Percentiles rank a stretch among this genome's conserved stretches.
phyloP scores from a whole-genome alignment of 306 rosid species.

The Cicer pinnatifidum region DNA sequence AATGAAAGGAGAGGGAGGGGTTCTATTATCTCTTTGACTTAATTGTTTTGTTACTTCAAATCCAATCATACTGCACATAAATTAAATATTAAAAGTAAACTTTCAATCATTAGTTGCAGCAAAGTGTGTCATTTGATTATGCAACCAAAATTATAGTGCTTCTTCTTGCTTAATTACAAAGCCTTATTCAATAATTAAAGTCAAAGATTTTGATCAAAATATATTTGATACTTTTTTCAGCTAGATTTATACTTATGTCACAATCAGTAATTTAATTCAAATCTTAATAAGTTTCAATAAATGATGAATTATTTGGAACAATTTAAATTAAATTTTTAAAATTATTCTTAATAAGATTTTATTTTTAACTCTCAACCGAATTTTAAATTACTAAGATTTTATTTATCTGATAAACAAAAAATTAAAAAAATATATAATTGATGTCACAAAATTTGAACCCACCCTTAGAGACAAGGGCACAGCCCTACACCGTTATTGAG shows the following conservation, averaged over 20 bases:
- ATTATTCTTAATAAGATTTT: no score
- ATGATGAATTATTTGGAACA: no score
- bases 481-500: constrained; percentile 21
- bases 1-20: not conserved
- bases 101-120: constrained; percentile 28
- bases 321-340: no score
- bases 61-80: not conserved
- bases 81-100: constrained; percentile 39
- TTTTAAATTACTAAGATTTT: no score
- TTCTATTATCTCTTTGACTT: constrained; percentile 9
- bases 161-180: constrained; percentile 35
- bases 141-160: constrained; percentile 40
- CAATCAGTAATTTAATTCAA: no score
- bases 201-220: constrained; percentile 38
- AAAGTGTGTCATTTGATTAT: constrained; percentile 28
- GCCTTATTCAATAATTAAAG: constrained; percentile 37
- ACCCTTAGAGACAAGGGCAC: constrained; percentile 31
- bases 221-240: constrained; percentile 38
- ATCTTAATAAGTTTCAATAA: no score
- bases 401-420: accelerated
- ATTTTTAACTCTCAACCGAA: accelerated
- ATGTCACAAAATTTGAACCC: constrained; percentile 44
- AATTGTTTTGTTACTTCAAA: not conserved
- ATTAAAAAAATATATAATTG: not conserved
- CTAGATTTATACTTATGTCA: not conserved